These are phyloP conservation scores for Hypomontagnella monticulosa DNA, from an alignment of 495 filamentous ascomycete species.

Conservation along the genomic window DNA sequence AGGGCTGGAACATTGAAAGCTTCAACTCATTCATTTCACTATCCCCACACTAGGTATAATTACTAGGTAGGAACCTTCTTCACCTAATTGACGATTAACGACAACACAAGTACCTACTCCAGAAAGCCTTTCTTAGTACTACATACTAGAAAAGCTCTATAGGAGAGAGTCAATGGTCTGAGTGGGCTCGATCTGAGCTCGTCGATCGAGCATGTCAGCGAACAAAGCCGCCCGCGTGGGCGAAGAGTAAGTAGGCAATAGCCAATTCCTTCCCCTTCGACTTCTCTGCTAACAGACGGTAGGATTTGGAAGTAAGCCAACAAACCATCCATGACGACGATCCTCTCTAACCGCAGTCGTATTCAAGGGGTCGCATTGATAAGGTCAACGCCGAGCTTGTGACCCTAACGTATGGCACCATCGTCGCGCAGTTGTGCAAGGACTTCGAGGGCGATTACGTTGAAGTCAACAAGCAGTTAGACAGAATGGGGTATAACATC, in stretches of 20 bases:
- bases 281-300: constrained; percentile 43
- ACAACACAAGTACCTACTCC: not conserved
- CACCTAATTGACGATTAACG: not conserved
- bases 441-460: constrained; percentile 93
- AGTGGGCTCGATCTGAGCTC: constrained; percentile 30
- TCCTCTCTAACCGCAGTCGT: constrained; percentile 20
- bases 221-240: constrained; percentile 91
- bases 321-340: not conserved
- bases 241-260: constrained; percentile 82
- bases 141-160: not conserved
- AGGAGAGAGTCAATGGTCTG: constrained; percentile 37
- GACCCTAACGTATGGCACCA: constrained; percentile 96
- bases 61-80: not conserved
- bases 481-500: constrained; percentile 99
- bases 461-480: constrained; percentile 95
- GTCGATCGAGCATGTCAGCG: constrained; percentile 70
- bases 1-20: too few species aligned
- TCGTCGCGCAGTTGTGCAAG: constrained; percentile 94
- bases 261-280: not conserved
- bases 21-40: not conserved
- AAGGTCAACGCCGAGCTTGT: constrained; percentile 92
- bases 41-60: not conserved
- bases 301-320: constrained; percentile 96
- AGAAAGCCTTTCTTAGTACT: not conserved
- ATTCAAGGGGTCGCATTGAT: constrained; percentile 68